phyloP scores from a whole-genome alignment of 140 eudicot species.

The Anethum foeniculum region DNA sequence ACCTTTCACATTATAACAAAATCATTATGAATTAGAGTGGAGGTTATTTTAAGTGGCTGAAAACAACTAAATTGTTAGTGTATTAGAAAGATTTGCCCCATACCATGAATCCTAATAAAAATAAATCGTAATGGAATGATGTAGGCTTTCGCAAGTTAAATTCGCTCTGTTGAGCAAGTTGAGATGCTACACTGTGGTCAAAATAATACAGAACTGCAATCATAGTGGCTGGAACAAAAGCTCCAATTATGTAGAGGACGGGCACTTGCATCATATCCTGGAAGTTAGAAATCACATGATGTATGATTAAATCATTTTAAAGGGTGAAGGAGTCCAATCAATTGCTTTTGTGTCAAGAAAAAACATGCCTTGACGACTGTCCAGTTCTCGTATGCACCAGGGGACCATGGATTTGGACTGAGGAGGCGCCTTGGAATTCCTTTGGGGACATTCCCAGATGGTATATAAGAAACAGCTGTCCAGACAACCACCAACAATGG shows the following conservation, averaged over 20 bases:
- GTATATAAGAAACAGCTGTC: constrained; percentile 31
- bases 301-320: background rate
- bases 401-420: constrained; percentile 28
- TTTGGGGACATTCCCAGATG: constrained; percentile 17
- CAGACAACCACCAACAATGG: constrained; percentile 31
- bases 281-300: background rate
- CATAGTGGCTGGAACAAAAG: constrained; percentile 34
- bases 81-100: background rate
- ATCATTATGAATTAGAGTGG: background rate
- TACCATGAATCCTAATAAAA: constrained; percentile 33
- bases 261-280: constrained; percentile 32
- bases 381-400: constrained; percentile 24
- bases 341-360: background rate
- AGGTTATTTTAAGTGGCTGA: background rate
- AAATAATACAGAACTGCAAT: constrained; percentile 31
- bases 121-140: constrained; percentile 28
- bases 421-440: constrained; percentile 33
- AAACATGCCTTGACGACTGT: constrained; percentile 29
- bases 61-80: background rate
- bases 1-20: constrained; percentile 16
- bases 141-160: constrained; percentile 30
- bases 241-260: constrained; percentile 20
- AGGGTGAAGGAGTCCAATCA: background rate
- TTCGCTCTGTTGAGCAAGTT: constrained; percentile 33
- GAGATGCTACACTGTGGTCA: constrained; percentile 40